phyloP scores from a whole-genome alignment of 2,329 filamentous ascomycete species.

The Cladosporium sp. region DNA sequence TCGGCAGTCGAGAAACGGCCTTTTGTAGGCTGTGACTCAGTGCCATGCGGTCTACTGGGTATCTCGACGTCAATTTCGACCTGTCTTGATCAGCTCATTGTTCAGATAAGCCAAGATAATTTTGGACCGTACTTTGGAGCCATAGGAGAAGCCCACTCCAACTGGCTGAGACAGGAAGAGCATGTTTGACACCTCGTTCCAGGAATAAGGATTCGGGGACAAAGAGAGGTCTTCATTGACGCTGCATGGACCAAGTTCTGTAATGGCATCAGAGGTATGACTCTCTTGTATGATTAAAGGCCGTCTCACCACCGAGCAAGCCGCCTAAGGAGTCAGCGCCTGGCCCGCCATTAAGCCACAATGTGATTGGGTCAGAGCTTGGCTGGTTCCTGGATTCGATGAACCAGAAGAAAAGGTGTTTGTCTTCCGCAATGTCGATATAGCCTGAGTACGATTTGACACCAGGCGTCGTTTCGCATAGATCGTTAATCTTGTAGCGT shows the following conservation, averaged over 20 bases:
- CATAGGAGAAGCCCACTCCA: conserved; percentile 62
- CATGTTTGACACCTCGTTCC: conserved; percentile 65
- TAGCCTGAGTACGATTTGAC: conserved; percentile 60
- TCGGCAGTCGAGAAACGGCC: not conserved
- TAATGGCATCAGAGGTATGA: not conserved
- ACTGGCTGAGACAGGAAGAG: conserved; percentile 70
- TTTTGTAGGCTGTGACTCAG: conserved; percentile 33
- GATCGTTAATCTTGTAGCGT: conserved; percentile 59
- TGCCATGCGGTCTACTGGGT: conserved; percentile 42
- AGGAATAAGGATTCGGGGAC: conserved; percentile 62
- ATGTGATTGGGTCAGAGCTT: conserved; percentile 55
- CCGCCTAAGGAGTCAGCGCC: conserved; percentile 56
- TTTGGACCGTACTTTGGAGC: conserved; percentile 49
- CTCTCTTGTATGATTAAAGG: too few relatives aligned
- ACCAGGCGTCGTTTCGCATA: conserved; percentile 57
- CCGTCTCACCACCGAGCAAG: conserved; percentile 32
- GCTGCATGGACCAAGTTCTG: conserved; percentile 41
- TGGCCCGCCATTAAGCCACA: conserved; percentile 64
- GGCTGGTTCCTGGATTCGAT: conserved; percentile 57
- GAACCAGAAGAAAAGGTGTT: conserved; percentile 60
- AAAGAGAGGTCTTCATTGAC: conserved; percentile 49
- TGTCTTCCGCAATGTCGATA: conserved; percentile 52
- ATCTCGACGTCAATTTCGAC: conserved; percentile 23
- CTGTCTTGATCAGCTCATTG: not conserved
- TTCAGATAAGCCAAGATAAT: conserved; percentile 57